phyloP scores from a whole-genome alignment of 495 filamentous ascomycete genomes.

The Hypomontagnella monticulosa region DNA sequence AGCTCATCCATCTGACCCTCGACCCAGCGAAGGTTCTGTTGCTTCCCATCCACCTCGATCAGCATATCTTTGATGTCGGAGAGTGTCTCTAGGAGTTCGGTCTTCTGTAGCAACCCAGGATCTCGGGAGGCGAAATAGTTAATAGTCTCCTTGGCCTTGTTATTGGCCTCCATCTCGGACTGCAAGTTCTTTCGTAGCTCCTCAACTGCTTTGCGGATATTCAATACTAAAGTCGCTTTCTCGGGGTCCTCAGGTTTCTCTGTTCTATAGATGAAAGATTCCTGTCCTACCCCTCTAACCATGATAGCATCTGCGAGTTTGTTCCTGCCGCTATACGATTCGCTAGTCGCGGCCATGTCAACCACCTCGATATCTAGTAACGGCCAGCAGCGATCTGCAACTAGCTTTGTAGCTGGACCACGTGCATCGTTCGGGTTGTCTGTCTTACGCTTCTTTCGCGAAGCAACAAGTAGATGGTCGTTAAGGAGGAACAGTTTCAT shows the following conservation, averaged over 20 bases:
- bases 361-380: slow-evolving; percentile 92
- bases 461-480: slow-evolving; percentile 90
- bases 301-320: slow-evolving; percentile 88
- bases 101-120: slow-evolving; percentile 75
- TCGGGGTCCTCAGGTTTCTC: slow-evolving; percentile 77
- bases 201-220: slow-evolving; percentile 90
- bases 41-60: slow-evolving; percentile 95
- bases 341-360: slow-evolving; percentile 76
- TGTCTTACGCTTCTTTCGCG: slow-evolving; percentile 86
- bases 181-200: slow-evolving; percentile 84
- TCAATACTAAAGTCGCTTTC: slow-evolving; percentile 81
- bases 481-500: slow-evolving; percentile 93
- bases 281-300: slow-evolving; percentile 82
- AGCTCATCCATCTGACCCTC: slow-evolving; percentile 95
- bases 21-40: slow-evolving; percentile 94
- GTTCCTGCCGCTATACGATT: slow-evolving; percentile 65
- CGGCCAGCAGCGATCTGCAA: slow-evolving; percentile 95
- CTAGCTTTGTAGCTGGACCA: slow-evolving; percentile 77
- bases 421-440: slow-evolving; percentile 71
- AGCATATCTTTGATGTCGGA: slow-evolving; percentile 80
- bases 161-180: slow-evolving; percentile 82
- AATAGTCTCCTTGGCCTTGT: slow-evolving; percentile 79
- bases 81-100: slow-evolving; percentile 72
- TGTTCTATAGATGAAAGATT: slow-evolving; percentile 91
- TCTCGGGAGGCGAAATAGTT: slow-evolving; percentile 81